phyloP scores from a whole-genome alignment of 129 eudicot genomes.

The Cynara cardunculus region DNA sequence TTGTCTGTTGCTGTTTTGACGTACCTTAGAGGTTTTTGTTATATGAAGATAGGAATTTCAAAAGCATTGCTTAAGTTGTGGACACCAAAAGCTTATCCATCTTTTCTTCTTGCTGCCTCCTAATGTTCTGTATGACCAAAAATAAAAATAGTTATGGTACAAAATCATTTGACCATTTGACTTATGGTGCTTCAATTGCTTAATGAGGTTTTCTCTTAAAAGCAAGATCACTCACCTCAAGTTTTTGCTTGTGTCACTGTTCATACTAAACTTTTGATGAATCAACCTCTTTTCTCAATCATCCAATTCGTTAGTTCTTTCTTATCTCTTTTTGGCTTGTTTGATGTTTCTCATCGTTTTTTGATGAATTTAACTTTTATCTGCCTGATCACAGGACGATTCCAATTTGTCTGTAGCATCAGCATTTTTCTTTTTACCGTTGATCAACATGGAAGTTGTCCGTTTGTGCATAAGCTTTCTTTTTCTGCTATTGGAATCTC shows the following conservation, averaged over 20 bases:
- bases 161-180: not conserved
- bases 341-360: constrained; percentile 6
- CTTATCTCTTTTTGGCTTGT: constrained; percentile 7
- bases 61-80: not conserved
- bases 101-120: not conserved
- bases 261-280: not conserved
- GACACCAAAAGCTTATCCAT: not conserved
- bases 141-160: not conserved
- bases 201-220: not conserved
- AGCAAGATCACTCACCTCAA: constrained; percentile 1
- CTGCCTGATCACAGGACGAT: constrained; percentile 75
- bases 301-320: constrained; percentile 1
- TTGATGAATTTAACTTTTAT: constrained; percentile 38
- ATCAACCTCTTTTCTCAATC: not conserved
- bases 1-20: not conserved
- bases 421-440: constrained; percentile 38
- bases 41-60: not conserved
- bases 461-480: constrained; percentile 7
- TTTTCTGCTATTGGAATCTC: constrained; percentile 6
- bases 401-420: constrained; percentile 48
- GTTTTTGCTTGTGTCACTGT: constrained; percentile 1
- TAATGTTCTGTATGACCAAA: not conserved
- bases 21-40: not conserved
- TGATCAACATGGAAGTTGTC: constrained; percentile 43
- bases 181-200: constrained; percentile 6